phyloP scores from a whole-genome alignment of 305 asterid species.

The Fraxinus ornus region DNA sequence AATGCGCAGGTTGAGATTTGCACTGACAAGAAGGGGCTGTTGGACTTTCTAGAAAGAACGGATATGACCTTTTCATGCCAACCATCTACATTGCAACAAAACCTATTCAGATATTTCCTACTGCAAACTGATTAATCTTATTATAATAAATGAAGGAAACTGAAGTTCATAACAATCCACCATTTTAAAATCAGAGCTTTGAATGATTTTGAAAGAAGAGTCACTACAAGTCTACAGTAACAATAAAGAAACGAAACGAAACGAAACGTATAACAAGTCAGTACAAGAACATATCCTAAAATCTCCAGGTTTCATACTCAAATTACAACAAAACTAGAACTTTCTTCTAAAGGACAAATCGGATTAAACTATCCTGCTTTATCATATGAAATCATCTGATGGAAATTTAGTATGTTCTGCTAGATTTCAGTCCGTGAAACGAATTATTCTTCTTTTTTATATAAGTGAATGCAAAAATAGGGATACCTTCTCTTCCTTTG shows the following conservation, averaged over 20 bases:
- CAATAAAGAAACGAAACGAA: not conserved
- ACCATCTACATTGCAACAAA: slow-evolving; percentile 45
- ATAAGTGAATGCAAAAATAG: not conserved
- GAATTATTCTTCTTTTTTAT: not conserved
- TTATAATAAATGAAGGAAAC: not conserved
- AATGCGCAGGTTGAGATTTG: slow-evolving; percentile 33
- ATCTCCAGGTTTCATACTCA: not conserved
- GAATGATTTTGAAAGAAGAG: not conserved
- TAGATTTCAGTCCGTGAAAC: not conserved
- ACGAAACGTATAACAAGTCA: not conserved
- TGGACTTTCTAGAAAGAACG: slow-evolving; percentile 52
- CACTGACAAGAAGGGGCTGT: slow-evolving; percentile 43
- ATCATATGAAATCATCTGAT: not conserved
- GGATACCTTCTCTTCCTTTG: slow-evolving; percentile 72
- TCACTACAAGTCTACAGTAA: not conserved
- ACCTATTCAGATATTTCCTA: slow-evolving; percentile 18
- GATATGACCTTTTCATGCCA: slow-evolving; percentile 72
- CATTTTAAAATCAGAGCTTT: not conserved
- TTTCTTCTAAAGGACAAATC: not conserved
- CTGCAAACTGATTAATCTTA: slow-evolving; percentile 1
- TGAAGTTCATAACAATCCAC: not conserved
- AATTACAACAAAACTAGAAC: not conserved
- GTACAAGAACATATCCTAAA: not conserved
- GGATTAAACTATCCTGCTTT: not conserved
- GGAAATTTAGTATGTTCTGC: not conserved